Base-by-base conservation (phyloP, 2,329 filamentous ascomycete species). In the Claviceps fusiformis region DNA sequence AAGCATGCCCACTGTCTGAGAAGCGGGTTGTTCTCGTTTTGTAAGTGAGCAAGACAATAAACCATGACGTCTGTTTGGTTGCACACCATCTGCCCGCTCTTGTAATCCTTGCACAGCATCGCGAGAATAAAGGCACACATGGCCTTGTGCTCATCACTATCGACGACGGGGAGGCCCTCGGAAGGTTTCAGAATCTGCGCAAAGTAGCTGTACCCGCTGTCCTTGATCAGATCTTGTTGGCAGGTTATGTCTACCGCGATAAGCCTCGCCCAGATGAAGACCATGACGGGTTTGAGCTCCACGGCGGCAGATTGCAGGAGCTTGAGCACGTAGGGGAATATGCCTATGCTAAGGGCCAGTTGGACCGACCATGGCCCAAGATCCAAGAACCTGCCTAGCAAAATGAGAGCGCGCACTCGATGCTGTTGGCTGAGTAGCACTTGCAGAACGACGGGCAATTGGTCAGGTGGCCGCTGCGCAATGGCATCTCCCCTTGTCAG, bases 41-140 rank as follows among this genome's bases (percentile, higher is more conserved):
- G 80, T 45, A 97, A 75, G 69, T 97, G 91, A 5, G 80, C 77
- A 45, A 97, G 73, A 66, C 92, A 97, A 62, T 86, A 92, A 43
- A 86, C 83, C 75, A 97, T 92, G 59, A 97, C 85, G 60, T 95
- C 91, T 0, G 86, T 87, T 61, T 89, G 88, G 62, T 96, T 85
- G 66, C 91, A 96, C 11, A 95, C 91, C 52, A 86, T 86, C 68
- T 96, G 91, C 2, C 92, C 93, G 59, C 93, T 89, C 60, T 86
- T 87, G 70, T 95, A 95, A 59, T 87, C 87, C 67, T 93, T 95
- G 80, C 93, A 98, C 59, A 98, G 89, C 80, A 96, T 95, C 31
- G 92, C 87, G 46, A 97, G 82, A 58, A 98, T 95, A 67, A 98
- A 98, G 1, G 93, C 91, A 68, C 93, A 97, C 93, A 98, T 98